phyloP scores from a whole-genome alignment of 176 grass and related monocot genomes.

The Themeda triandra region DNA sequence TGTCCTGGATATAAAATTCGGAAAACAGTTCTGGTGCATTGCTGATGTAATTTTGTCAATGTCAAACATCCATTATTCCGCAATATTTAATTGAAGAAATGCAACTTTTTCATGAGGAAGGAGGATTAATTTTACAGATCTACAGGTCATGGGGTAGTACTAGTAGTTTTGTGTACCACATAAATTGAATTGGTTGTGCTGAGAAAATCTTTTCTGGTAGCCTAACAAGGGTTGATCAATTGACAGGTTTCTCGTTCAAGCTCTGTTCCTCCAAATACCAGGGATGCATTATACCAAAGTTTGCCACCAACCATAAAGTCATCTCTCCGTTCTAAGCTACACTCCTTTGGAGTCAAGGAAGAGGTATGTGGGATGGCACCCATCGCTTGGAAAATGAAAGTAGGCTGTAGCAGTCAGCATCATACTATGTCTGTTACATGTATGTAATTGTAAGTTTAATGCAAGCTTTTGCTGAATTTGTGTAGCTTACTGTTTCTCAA shows the following conservation, averaged over 20 bases:
- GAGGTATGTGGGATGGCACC: conserved; percentile 53
- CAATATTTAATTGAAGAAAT: conserved; percentile 12
- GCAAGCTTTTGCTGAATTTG: conserved; percentile 19
- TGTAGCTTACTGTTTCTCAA: conserved; percentile 71
- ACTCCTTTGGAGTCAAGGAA: conserved; percentile 73
- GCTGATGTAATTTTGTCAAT: not conserved
- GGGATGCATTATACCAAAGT: conserved; percentile 88
- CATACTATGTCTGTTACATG: conserved; percentile 5
- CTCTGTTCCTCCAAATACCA: conserved; percentile 89
- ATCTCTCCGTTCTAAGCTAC: conserved; percentile 67
- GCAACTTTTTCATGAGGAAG: not conserved
- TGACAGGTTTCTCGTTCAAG: conserved; percentile 78
- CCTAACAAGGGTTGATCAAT: conserved; percentile 30
- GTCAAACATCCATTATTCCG: not conserved
- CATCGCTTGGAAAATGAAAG: conserved; percentile 1
- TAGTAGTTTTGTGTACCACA: not conserved
- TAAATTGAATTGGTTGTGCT: conserved; percentile 17
- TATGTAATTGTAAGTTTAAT: conserved; percentile 17
- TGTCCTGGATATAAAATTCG: not conserved
- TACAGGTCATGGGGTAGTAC: conserved; percentile 5
- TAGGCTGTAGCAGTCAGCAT: conserved; percentile 17
- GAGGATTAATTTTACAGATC: conserved; percentile 22
- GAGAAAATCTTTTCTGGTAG: conserved; percentile 26
- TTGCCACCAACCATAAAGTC: conserved; percentile 83
- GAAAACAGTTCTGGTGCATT: not conserved